Base-by-base conservation (phyloP, 2,329 filamentous ascomycete genomes). In the Stenocarpella maydis region DNA sequence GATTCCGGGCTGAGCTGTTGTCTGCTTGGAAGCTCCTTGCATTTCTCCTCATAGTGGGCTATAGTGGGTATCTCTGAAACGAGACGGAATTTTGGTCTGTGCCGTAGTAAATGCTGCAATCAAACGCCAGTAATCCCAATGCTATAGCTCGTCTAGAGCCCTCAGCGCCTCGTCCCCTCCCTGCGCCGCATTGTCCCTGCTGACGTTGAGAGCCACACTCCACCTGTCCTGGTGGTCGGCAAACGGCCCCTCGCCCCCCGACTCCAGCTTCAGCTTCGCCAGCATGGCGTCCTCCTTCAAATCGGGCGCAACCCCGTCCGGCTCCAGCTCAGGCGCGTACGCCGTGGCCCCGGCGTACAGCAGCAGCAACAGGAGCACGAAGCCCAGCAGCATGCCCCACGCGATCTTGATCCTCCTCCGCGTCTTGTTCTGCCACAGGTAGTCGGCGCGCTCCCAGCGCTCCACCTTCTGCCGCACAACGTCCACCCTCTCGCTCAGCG, bases 371-470 rank as follows among this genome's bases (percentile, higher is more conserved):
- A 87, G 73, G 43, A 91, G 82, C 5, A 81, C 76, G 41, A 85
- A 70, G 10, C 83, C 77, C 26, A 81, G 86, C 70, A 86, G 86
- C 71, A 89, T 83, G 47, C 88, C 84, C 89, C 90, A 93, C 55
- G 91, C 80, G 24, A 87, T 83, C 73, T 86, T 88, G 71, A 93
- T 80, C 61, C 90, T 85, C 76, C 82, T 84, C 71, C 88, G 82
- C n/a, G 89, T 92, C 74, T 84, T 88, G 74, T 91, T 89, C 79
- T 92, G 88, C 84, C 90, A 91, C 74, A 89, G 87, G 58, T 82
- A 83, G 78, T 94, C 92, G 1, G 87, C 85, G 68, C 83, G 84
- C 77, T 92, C 90, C 86, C 91, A 92, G 34, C 83, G 82, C 76
- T 92, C 90, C 17, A 95, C 88, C 9, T 88, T 84, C 67, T 85